phyloP scores from a whole-genome alignment of 139 green algal genomes.

The Tetraselmis striata region DNA sequence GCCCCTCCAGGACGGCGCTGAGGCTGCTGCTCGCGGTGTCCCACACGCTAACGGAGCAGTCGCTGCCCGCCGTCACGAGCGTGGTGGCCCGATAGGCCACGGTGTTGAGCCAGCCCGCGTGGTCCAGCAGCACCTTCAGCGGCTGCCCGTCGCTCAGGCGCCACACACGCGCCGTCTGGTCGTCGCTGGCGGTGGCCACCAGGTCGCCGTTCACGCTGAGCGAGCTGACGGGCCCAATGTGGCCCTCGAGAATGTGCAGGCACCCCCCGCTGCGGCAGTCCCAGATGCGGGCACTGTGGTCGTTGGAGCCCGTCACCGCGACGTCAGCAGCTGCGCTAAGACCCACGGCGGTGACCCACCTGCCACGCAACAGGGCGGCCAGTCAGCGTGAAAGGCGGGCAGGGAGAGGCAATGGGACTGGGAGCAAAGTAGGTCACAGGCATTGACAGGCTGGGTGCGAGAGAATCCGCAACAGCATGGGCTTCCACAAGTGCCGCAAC shows the following conservation, averaged over 20 bases:
- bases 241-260: constrained; percentile 26
- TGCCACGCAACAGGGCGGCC: no score
- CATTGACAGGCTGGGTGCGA: no score
- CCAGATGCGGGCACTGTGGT: constrained; percentile 41
- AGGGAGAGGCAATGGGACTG: no score
- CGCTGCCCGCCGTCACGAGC: neutral
- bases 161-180: neutral
- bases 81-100: neutral
- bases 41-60: neutral
- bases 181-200: neutral
- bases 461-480: no score
- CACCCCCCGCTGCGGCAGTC: constrained; percentile 33
- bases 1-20: neutral
- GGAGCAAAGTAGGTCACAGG: no score
- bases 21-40: neutral
- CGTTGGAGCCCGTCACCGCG: constrained; percentile 41
- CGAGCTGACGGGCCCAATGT: neutral
- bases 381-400: no score
- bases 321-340: constrained; percentile 1
- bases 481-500: no score
- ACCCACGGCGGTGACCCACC: neutral
- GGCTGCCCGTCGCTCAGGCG: neutral
- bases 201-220: neutral
- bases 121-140: neutral
- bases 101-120: neutral